Base-by-base conservation (phyloP, 306 rosid genomes). In the Cicer pinnatifidum region DNA sequence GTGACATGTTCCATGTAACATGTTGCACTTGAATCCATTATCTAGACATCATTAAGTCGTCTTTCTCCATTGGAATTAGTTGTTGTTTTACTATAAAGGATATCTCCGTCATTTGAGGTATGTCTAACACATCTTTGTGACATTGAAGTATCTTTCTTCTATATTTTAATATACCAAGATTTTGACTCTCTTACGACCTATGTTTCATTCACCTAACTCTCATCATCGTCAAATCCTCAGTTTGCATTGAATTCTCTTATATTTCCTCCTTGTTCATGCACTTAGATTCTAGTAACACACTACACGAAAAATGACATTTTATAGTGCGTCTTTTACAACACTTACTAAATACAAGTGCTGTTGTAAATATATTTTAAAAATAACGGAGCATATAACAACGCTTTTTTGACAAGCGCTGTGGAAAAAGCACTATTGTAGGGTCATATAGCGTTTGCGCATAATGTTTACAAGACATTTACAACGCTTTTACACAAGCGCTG, bases 81-180 rank as follows among this genome's bases (percentile, higher is more conserved):
- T 62, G 23, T 1, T 62, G 7, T 33, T 62, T 4, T 11, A 7
- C 8, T 62, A 8, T 38, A 39, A 8, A 62, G 3, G 48, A 13
- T 62, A 39, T 15, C 33, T 58, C 48, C 69, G 8, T 62, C 69
- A 62, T 62, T 3, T 38, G 68, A 62, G n/a, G 33, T 62, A 15
- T 33, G 38, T 13, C 2, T 8, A 48, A 48, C 17, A 12, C 8
- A 48, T 5, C 53, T 17, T 47, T 12, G 17, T 4, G 53, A 48
- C 7, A 17, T 48, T 5, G 17, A 48, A 11, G 53, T 17, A 11
- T 11, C 39, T 13, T 37, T 33, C 13, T 28, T 4, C 38, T 8
- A 51, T 8, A 6, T 59, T 59, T 12, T 59, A 8, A 12, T 9
- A 9, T 12, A n/a, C 46, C 17, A 35, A 13, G 15, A 8, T 63